Evolutionary conservation across 2,329 filamentous ascomycete genomes (phyloP).

Genomic region (Fusarium redolens): DNA sequence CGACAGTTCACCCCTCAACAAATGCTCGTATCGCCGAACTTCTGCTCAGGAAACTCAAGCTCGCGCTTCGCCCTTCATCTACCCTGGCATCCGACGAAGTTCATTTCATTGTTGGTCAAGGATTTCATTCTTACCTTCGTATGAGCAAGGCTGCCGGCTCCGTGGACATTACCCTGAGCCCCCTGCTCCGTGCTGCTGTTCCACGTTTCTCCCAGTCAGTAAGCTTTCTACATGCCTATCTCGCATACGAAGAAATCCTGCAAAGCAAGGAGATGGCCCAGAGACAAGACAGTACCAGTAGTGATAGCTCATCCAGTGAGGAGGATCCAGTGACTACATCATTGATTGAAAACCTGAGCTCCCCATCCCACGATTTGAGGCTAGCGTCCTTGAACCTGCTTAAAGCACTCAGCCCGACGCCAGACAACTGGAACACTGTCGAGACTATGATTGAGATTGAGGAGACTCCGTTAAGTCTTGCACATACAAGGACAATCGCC

Average conservation of each 20-base stretch:
- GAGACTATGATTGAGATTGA: slow-evolving; percentile 80
- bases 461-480: slow-evolving; percentile 79
- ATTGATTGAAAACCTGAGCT: slow-evolving; percentile 78
- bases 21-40: slow-evolving; percentile 74
- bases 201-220: slow-evolving; percentile 72
- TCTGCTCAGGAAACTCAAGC: slow-evolving; percentile 72
- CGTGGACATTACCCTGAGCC: slow-evolving; percentile 71
- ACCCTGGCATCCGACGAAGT: slow-evolving; percentile 70
- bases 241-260: slow-evolving; percentile 64
- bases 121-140: slow-evolving; percentile 77
- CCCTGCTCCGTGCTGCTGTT: slow-evolving; percentile 73
- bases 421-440: slow-evolving; percentile 44
- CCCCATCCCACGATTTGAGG: slow-evolving; percentile 79
- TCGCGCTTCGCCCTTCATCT: slow-evolving; percentile 71
- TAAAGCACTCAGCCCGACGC: slow-evolving; percentile 60
- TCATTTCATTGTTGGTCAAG: slow-evolving; percentile 79
- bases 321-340: slow-evolving; percentile 71
- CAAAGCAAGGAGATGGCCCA: slow-evolving; percentile 24
- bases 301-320: slow-evolving; percentile 58
- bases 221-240: slow-evolving; percentile 73
- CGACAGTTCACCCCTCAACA: slow-evolving; percentile 73
- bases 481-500: slow-evolving; percentile 80
- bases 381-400: slow-evolving; percentile 79
- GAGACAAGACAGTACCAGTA: slow-evolving; percentile 50
- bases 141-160: slow-evolving; percentile 70